Conservation (phyloP, 1,139 yeast species). For the Lodderomyces jiufengensis region DNA sequence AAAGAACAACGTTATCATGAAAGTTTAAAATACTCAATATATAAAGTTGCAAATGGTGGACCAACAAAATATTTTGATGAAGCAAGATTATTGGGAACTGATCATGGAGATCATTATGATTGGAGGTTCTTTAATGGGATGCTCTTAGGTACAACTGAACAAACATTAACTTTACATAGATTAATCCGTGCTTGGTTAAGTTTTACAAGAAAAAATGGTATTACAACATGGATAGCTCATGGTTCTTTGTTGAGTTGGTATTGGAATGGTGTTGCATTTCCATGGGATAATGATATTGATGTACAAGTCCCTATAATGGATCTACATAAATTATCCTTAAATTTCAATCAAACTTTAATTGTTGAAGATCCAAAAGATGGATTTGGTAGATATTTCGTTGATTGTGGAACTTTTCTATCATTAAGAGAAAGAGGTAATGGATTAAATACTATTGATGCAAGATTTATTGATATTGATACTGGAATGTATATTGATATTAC, state of each 20-base stretch:
- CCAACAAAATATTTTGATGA: slow-evolving; percentile 52
- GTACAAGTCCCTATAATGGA: slow-evolving; percentile 34
- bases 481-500: slow-evolving; percentile 40
- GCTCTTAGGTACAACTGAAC: slow-evolving; percentile 9
- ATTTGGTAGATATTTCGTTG: slow-evolving; percentile 31
- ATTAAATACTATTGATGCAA: slow-evolving; percentile 35
- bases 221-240: slow-evolving; percentile 41
- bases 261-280: slow-evolving; percentile 36
- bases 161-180: slow-evolving; percentile 22
- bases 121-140: slow-evolving; percentile 45
- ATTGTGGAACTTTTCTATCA: slow-evolving; percentile 29
- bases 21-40: slow-evolving; percentile 26
- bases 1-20: slow-evolving; percentile 26
- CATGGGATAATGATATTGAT: slow-evolving; percentile 38
- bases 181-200: slow-evolving; percentile 45
- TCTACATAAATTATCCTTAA: slow-evolving; percentile 25
- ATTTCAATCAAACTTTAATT: slow-evolving; percentile 36
- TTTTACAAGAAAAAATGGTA: slow-evolving; percentile 32
- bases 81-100: slow-evolving; percentile 32
- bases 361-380: slow-evolving; percentile 32
- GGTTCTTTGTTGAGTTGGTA: slow-evolving; percentile 43
- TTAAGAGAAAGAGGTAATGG: slow-evolving; percentile 26
- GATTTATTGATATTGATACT: slow-evolving; percentile 37
- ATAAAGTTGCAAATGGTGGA: slow-evolving; percentile 21
- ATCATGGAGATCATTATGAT: slow-evolving; percentile 39